Evolutionary conservation across 306 rosid genomes (phyloP).

Genomic region (Casuarina equisetifolia): DNA sequence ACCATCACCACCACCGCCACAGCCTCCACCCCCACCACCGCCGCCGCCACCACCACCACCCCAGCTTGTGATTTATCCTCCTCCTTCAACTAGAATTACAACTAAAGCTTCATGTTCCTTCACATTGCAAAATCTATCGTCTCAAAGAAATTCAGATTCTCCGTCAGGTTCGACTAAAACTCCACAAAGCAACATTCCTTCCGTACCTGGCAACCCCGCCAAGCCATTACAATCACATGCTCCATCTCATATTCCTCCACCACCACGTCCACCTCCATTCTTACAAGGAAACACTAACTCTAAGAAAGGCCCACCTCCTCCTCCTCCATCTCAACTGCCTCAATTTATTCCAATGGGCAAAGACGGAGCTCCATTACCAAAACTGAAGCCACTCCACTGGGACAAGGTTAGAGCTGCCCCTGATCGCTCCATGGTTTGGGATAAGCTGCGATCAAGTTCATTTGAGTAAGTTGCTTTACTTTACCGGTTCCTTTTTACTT

Average conservation of each 20-base stretch:
- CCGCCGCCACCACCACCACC: conserved; percentile 51
- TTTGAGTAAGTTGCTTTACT: conserved; percentile 72
- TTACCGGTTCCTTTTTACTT: not conserved
- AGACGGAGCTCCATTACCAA: conserved; percentile 78
- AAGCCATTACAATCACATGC: conserved; percentile 37
- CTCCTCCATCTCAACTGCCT: conserved; percentile 72
- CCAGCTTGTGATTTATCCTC: conserved; percentile 35
- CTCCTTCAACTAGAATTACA: conserved; percentile 41
- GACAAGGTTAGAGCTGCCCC: conserved; percentile 97
- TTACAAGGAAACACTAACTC: conserved; percentile 28
- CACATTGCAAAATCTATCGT: conserved; percentile 47
- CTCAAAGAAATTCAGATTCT: conserved; percentile 51
- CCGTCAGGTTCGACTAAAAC: conserved; percentile 42
- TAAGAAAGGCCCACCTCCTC: conserved; percentile 75
- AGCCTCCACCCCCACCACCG: conserved; percentile 46
- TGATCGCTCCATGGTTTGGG: conserved; percentile 94
- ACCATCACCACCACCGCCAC: conserved; percentile 36
- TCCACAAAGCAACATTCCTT: conserved; percentile 32
- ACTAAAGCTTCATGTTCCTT: conserved; percentile 59
- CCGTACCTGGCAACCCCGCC: conserved; percentile 28
- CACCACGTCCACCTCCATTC: conserved; percentile 84
- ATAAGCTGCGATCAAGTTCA: conserved; percentile 85
- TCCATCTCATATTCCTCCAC: conserved; percentile 60
- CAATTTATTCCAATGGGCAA: conserved; percentile 65
- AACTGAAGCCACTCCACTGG: conserved; percentile 98